A percentile compares a stretch with the other conserved stretches of the same genome.
Conservation (phyloP, 225 moss, liverwort and hornwort species). For the Pseudisothecium myosuroides region DNA sequence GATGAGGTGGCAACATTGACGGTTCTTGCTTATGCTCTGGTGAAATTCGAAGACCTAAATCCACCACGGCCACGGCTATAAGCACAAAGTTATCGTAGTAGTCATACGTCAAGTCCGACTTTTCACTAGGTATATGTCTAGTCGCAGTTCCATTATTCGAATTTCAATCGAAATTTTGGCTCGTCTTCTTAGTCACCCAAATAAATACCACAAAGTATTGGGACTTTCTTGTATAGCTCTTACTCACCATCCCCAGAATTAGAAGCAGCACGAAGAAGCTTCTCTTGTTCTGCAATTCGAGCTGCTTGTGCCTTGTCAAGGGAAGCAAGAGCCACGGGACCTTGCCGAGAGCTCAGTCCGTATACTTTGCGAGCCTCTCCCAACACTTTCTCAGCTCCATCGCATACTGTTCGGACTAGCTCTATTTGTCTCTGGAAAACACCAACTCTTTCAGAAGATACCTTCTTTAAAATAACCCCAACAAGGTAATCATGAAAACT, state of each 20-base stretch:
- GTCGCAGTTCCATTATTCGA: background rate
- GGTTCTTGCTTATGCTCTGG: conserved; percentile 73
- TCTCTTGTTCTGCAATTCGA: conserved; percentile 90
- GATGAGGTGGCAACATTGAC: conserved; percentile 61
- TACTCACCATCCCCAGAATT: conserved; percentile 79
- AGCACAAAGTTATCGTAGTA: background rate
- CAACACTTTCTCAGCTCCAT: conserved; percentile 86
- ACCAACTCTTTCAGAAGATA: background rate
- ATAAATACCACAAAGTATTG: background rate
- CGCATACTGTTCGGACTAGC: conserved; percentile 72
- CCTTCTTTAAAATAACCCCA: background rate
- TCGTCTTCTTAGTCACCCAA: background rate
- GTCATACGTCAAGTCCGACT: background rate
- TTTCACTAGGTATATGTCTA: background rate
- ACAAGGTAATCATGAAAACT: background rate
- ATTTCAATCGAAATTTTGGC: background rate
- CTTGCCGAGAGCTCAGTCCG: conserved; percentile 82
- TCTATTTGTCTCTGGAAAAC: conserved; percentile 82
- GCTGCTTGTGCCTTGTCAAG: conserved; percentile 70
- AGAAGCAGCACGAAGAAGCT: conserved; percentile 62
- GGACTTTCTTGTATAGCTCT: background rate
- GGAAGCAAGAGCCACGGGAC: conserved; percentile 66
- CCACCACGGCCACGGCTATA: background rate
- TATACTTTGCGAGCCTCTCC: conserved; percentile 87
- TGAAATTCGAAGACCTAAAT: conserved; percentile 62